Conservation (phyloP, 1,284 basidiomycete genomes). For the Spongispora temasekensis region DNA sequence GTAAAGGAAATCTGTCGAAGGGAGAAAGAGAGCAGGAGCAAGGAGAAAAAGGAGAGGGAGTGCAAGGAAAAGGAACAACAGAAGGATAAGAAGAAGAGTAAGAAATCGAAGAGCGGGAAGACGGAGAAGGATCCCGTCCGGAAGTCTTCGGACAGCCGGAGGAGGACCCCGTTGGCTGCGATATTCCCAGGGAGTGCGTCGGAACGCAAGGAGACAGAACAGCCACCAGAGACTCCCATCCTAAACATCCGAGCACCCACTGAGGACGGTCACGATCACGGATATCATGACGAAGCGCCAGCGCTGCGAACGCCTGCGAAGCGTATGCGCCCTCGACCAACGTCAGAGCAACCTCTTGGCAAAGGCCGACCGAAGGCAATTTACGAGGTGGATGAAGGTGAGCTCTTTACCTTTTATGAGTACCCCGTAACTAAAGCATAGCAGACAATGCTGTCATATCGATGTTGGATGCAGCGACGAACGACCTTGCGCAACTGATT, state of each 20-base stretch:
- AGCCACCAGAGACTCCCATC: slow-evolving; percentile 35
- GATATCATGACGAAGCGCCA: slow-evolving; percentile 27
- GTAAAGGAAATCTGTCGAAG: slow-evolving; percentile 51
- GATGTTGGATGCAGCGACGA: slow-evolving; percentile 71
- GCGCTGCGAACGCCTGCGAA: slow-evolving; percentile 50
- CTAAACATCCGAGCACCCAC: slow-evolving; percentile 54
- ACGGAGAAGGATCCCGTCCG: slow-evolving; percentile 23
- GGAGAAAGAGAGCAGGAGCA: slow-evolving; percentile 39
- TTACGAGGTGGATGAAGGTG: slow-evolving; percentile 52
- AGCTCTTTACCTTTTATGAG: slow-evolving; percentile 12
- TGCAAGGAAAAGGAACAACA: neutral
- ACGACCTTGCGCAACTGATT: slow-evolving; percentile 75
- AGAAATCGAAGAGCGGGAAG: slow-evolving; percentile 33
- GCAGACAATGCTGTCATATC: slow-evolving; percentile 56
- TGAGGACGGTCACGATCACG: slow-evolving; percentile 46
- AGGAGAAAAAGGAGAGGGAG: slow-evolving; percentile 13
- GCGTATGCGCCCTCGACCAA: slow-evolving; percentile 51
- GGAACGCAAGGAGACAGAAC: slow-evolving; percentile 12
- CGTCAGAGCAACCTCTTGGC: slow-evolving; percentile 65
- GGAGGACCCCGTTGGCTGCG: slow-evolving; percentile 47
- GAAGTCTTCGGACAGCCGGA: slow-evolving; percentile 44
- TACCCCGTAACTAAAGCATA: slow-evolving; percentile 10
- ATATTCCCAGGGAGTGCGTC: slow-evolving; percentile 47
- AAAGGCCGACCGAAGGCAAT: slow-evolving; percentile 50
- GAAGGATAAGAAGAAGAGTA: slow-evolving; percentile 24